Conservation (phyloP, 306 rosid species). For the Prinsepia uniflora region DNA sequence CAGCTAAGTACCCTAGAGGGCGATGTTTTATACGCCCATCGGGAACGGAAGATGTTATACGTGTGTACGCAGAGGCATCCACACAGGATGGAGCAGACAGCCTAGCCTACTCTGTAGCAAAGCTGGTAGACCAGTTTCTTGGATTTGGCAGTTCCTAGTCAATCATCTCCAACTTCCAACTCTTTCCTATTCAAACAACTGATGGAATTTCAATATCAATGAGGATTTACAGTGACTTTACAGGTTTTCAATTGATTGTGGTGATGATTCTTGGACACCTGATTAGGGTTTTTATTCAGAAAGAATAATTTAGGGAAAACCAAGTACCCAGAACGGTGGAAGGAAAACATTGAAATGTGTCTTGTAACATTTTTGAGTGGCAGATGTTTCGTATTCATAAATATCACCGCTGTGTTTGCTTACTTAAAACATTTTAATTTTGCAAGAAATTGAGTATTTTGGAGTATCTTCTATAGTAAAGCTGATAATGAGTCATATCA, state of each 20-base stretch:
- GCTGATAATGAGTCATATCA: too few species aligned
- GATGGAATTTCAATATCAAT: not conserved
- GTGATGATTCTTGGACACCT: not conserved
- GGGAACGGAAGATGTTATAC: slow-evolving; percentile 92
- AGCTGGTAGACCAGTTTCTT: slow-evolving; percentile 59
- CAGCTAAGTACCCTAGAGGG: slow-evolving; percentile 66
- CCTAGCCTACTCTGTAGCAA: slow-evolving; percentile 64
- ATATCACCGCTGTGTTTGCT: too few species aligned
- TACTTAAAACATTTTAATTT: too few species aligned
- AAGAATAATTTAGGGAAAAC: not conserved
- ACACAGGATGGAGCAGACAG: slow-evolving; percentile 64
- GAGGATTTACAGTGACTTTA: not conserved
- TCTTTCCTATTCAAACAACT: not conserved
- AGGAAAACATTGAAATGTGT: not conserved
- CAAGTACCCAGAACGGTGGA: not conserved
- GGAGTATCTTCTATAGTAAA: too few species aligned
- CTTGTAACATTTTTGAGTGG: not conserved
- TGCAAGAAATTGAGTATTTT: too few species aligned
- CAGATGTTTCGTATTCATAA: not conserved
- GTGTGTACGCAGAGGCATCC: slow-evolving; percentile 86
- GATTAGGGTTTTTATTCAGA: not conserved
- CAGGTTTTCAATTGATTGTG: not conserved
- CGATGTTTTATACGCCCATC: slow-evolving; percentile 93
- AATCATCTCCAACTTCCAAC: not conserved
- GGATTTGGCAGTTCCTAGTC: slow-evolving; percentile 31